phyloP scores from a whole-genome alignment of 805 yeast genomes.

The Candida nitratophila region DNA sequence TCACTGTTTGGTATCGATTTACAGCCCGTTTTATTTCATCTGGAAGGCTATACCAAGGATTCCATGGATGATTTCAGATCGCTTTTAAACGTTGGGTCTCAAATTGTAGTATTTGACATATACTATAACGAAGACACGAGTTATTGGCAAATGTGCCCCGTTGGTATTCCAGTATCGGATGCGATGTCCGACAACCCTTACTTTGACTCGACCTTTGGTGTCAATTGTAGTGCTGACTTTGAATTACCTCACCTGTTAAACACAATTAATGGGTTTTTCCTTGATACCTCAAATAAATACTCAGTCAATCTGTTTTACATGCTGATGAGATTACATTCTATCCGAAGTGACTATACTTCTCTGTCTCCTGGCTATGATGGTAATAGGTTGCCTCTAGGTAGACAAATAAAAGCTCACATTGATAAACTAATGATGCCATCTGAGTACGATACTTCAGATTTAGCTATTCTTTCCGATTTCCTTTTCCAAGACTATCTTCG shows the following conservation, averaged over 20 bases:
- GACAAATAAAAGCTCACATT: background rate
- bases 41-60: slow-evolving; percentile 23
- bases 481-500: slow-evolving; percentile 29
- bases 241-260: slow-evolving; percentile 16
- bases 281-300: slow-evolving; percentile 36
- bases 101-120: slow-evolving; percentile 42
- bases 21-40: slow-evolving; percentile 24
- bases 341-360: slow-evolving; percentile 5
- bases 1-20: slow-evolving; percentile 34
- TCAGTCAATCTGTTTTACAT: slow-evolving; percentile 37
- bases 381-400: background rate
- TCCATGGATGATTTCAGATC: slow-evolving; percentile 21
- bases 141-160: slow-evolving; percentile 56
- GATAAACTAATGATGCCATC: background rate
- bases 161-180: slow-evolving; percentile 4
- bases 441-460: slow-evolving; percentile 10
- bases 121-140: slow-evolving; percentile 43
- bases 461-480: slow-evolving; percentile 29
- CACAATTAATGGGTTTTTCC: slow-evolving; percentile 27
- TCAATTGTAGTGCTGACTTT: background rate
- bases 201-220: background rate
- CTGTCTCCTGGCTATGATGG: slow-evolving; percentile 5
- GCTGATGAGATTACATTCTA: slow-evolving; percentile 29
- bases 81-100: slow-evolving; percentile 38
- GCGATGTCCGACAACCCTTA: too few species aligned